Evolutionary conservation across 225 moss, liverwort and hornwort genomes (phyloP).

Genomic region (Anthoceros angustus): DNA sequence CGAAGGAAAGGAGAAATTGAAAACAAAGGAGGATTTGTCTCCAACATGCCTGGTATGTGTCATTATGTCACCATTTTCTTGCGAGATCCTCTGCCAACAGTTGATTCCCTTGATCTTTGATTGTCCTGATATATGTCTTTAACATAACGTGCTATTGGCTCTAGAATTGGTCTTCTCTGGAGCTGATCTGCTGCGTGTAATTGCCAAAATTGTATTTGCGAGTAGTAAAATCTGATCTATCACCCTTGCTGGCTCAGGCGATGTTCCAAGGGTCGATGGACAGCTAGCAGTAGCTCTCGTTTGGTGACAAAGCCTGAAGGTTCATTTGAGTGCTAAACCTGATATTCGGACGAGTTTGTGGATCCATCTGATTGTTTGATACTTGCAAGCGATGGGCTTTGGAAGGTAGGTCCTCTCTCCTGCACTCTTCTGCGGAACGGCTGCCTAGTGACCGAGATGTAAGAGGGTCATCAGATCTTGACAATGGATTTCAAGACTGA

Average conservation of each 20-base stretch:
- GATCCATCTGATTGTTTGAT: conserved; percentile 61
- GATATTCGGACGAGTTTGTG: conserved; percentile 41
- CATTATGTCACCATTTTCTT: neutral
- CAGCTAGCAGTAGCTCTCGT: conserved; percentile 97
- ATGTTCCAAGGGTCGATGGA: conserved; percentile 92
- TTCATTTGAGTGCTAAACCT: conserved; percentile 70
- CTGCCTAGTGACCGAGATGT: no score
- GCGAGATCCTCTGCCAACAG: no score
- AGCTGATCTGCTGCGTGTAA: neutral
- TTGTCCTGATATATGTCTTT: no score
- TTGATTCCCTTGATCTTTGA: no score
- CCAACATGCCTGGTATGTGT: conserved; percentile 77
- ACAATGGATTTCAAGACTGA: neutral
- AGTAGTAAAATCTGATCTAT: no score
- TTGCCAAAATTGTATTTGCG: neutral
- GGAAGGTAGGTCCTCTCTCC: conserved; percentile 46
- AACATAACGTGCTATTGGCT: no score
- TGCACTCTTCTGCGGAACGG: neutral
- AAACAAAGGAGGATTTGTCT: conserved; percentile 85
- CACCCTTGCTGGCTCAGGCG: conserved; percentile 29
- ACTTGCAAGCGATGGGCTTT: conserved; percentile 85
- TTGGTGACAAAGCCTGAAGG: conserved; percentile 96
- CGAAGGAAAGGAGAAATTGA: conserved; percentile 37
- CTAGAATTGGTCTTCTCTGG: no score
- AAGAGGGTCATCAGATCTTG: neutral